Conservation (phyloP, 257 asterid genomes). For the Scutellaria barbata region DNA sequence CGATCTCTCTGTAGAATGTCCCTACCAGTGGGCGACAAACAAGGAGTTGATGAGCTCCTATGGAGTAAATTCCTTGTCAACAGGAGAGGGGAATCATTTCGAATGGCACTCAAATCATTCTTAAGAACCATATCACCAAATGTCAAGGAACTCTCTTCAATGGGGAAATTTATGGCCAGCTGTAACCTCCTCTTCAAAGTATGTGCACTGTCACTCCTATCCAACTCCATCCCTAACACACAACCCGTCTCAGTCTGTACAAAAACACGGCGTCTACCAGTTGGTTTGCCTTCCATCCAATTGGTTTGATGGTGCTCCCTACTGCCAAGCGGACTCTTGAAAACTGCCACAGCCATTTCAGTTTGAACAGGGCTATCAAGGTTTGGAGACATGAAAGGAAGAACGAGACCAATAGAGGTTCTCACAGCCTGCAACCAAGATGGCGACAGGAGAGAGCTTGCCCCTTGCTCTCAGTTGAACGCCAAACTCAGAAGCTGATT, state of each 20-base stretch:
- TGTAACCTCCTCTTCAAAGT: conserved; percentile 94
- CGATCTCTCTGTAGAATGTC: conserved; percentile 83
- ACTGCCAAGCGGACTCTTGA: conserved; percentile 65
- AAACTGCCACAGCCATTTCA: conserved; percentile 90
- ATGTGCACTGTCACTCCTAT: conserved; percentile 83
- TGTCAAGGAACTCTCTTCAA: conserved; percentile 88
- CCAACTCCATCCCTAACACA: conserved; percentile 93
- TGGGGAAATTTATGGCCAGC: conserved; percentile 80
- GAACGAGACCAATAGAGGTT: conserved; percentile 32
- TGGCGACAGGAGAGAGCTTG: conserved; percentile 56
- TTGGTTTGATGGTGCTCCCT: conserved; percentile 64
- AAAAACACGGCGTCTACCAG: conserved; percentile 88
- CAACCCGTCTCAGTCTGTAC: conserved; percentile 95
- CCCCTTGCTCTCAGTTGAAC: conserved; percentile 52
- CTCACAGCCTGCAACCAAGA: conserved; percentile 58
- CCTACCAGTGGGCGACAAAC: conserved; percentile 90
- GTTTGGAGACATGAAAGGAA: conserved; percentile 71
- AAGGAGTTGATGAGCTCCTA: conserved; percentile 95
- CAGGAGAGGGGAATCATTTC: conserved; percentile 85
- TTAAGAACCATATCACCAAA: conserved; percentile 90
- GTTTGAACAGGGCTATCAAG: conserved; percentile 91
- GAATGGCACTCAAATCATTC: conserved; percentile 84
- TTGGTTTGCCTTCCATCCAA: conserved; percentile 65
- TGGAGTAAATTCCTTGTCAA: conserved; percentile 80
- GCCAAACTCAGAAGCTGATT: conserved; percentile 64